A percentile compares a stretch with the other conserved stretches of the same genome.
These are phyloP conservation scores for Trichophyton benhamiae DNA, from an alignment of 2,329 filamentous ascomycete genomes.

Conservation along the genomic window DNA sequence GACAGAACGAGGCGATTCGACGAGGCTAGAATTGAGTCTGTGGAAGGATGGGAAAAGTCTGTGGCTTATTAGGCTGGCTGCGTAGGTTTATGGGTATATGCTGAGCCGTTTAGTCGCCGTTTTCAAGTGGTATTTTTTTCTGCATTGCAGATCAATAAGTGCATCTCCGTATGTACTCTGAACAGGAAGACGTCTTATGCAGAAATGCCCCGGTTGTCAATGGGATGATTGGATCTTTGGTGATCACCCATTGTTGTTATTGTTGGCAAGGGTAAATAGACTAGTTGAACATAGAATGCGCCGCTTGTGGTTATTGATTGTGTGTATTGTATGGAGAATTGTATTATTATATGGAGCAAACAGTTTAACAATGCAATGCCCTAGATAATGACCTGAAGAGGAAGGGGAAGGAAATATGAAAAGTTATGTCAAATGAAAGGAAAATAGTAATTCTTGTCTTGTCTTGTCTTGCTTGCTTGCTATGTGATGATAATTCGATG, in stretches of 20 bases:
- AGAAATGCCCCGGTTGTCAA: neutral
- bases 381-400: too few species aligned
- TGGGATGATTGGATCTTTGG: neutral
- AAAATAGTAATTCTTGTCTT: neutral
- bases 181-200: neutral
- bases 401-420: too few species aligned
- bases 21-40: neutral
- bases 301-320: too few species aligned
- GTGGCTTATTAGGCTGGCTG: too few species aligned
- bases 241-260: neutral
- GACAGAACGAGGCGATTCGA: neutral
- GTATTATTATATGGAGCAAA: too few species aligned
- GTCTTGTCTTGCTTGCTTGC: constrained; percentile 1
- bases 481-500: neutral
- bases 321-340: too few species aligned
- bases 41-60: neutral
- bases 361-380: too few species aligned
- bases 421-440: too few species aligned
- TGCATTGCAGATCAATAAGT: neutral
- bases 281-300: too few species aligned
- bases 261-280: neutral
- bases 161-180: neutral
- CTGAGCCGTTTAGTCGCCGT: neutral
- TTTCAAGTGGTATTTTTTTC: neutral
- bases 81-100: too few species aligned